Percentiles rank a stretch among this genome's conserved stretches.
Conservation (phyloP, 805 yeast genomes). For the Wickerhamiella cacticola region DNA sequence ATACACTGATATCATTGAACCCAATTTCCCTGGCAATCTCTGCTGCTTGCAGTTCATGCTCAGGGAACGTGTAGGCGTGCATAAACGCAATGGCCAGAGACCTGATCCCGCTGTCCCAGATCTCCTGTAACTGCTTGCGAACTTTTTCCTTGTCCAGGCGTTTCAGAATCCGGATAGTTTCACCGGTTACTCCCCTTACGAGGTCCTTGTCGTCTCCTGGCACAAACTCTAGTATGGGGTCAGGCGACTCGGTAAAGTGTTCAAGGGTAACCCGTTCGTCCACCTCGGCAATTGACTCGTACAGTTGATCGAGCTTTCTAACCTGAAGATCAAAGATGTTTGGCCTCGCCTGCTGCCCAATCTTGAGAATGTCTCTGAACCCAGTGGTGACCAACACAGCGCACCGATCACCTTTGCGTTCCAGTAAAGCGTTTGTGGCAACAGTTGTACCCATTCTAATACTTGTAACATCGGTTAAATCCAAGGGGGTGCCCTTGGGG, state of each 20-base stretch:
- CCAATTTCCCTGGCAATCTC: conserved; percentile 52
- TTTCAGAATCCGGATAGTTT: conserved; percentile 46
- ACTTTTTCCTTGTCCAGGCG: conserved; percentile 39
- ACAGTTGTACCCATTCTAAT: conserved; percentile 90
- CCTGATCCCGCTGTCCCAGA: conserved; percentile 47
- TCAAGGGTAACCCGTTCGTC: conserved; percentile 85
- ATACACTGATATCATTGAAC: conserved; percentile 54
- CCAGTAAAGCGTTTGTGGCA: conserved; percentile 89
- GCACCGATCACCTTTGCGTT: conserved; percentile 82
- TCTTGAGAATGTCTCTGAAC: conserved; percentile 64
- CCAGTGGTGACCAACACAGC: conserved; percentile 83
- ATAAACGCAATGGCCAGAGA: conserved; percentile 61
- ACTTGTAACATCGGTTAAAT: conserved; percentile 41
- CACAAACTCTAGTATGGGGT: conserved; percentile 16
- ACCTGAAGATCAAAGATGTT: conserved; percentile 75
- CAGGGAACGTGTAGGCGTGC: conserved; percentile 62
- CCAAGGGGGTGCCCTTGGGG: conserved; percentile 49
- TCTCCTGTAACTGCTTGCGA: conserved; percentile 31
- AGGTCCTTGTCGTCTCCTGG: conserved; percentile 24
- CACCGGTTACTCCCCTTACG: conserved; percentile 54
- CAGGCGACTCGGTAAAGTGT: conserved; percentile 66
- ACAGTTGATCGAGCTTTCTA: conserved; percentile 55
- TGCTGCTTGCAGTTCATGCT: conserved; percentile 53
- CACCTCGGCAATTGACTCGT: conserved; percentile 65
- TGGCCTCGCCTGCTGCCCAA: conserved; percentile 90